Evolutionary conservation across 768 basidiomycete genomes (phyloP).

Genomic region (Atractiella rhizophila): DNA sequence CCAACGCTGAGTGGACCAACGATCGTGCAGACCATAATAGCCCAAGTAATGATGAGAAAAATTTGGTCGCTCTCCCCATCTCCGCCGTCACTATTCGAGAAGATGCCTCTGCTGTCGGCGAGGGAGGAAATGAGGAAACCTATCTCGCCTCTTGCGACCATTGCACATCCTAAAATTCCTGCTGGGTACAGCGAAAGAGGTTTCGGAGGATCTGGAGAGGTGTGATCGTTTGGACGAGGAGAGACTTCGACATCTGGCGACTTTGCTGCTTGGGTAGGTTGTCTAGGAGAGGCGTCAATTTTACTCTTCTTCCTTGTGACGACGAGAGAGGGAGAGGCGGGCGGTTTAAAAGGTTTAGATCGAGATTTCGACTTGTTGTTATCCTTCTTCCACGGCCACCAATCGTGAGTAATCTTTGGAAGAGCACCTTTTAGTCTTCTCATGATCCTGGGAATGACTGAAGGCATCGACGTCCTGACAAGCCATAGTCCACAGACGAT

Average conservation of each 20-base stretch:
- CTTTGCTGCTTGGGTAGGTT: too few relatives aligned
- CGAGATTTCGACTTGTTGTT: background rate
- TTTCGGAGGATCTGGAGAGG: too few relatives aligned
- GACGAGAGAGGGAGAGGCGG: background rate
- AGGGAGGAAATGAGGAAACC: conserved; percentile 34
- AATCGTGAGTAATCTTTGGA: background rate
- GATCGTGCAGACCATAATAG: conserved; percentile 32
- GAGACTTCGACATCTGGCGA: too few relatives aligned
- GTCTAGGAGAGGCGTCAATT: background rate
- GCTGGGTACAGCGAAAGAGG: too few relatives aligned
- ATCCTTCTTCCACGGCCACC: background rate
- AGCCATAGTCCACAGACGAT: conserved; percentile 28
- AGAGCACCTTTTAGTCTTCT: background rate
- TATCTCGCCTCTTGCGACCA: conserved; percentile 45
- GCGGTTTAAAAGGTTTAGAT: background rate
- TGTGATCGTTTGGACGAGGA: too few relatives aligned
- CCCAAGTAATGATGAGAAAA: conserved; percentile 35
- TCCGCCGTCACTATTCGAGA: background rate
- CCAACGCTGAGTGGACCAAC: conserved; percentile 25
- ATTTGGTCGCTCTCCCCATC: conserved; percentile 24
- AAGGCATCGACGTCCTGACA: too few relatives aligned
- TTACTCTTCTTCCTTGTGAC: background rate
- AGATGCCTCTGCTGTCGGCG: conserved; percentile 14
- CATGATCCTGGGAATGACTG: too few relatives aligned
- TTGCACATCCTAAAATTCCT: conserved; percentile 27